phyloP scores from a whole-genome alignment of 2,329 filamentous ascomycete genomes.

The Pestalotiopsis sp. region DNA sequence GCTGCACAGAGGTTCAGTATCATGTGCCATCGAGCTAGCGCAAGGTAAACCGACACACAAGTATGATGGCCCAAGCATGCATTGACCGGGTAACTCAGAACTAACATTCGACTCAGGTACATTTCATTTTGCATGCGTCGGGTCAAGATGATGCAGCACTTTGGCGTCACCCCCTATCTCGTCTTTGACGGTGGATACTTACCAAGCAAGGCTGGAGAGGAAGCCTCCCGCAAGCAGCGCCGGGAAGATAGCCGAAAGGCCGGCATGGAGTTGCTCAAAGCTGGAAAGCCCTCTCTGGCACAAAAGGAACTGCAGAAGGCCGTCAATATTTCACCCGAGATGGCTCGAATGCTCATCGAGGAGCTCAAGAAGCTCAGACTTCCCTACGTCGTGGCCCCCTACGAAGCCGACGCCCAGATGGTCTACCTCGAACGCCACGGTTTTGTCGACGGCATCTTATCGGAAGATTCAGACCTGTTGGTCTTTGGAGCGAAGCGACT shows the following conservation, averaged over 20 bases:
- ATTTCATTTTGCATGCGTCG: conserved; percentile 89
- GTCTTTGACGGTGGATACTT: conserved; percentile 96
- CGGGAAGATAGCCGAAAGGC: conserved; percentile 76
- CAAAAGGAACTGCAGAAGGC: conserved; percentile 90
- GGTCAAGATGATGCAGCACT: conserved; percentile 91
- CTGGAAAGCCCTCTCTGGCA: conserved; percentile 80
- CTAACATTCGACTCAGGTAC: conserved; percentile 60
- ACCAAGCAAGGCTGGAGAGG: conserved; percentile 89
- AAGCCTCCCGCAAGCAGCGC: conserved; percentile 73
- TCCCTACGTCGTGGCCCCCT: conserved; percentile 91
- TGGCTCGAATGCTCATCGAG: conserved; percentile 91
- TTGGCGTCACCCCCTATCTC: conserved; percentile 90
- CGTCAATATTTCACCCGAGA: conserved; percentile 92
- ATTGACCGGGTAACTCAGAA: conserved; percentile 12
- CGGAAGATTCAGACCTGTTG: conserved; percentile 93
- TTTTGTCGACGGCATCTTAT: conserved; percentile 83
- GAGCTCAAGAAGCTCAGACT: conserved; percentile 81
- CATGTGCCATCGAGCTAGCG: conserved; percentile 89
- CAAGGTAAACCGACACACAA: conserved; percentile 85
- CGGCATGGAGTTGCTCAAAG: conserved; percentile 78
- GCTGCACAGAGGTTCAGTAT: conserved; percentile 90
- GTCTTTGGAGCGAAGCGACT: conserved; percentile 93
- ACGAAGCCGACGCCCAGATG: conserved; percentile 96
- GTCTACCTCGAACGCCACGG: conserved; percentile 90
- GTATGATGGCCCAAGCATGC: conserved; percentile 49